Evolutionary conservation across 2,329 filamentous ascomycete species (phyloP).

Genomic region (Colletotrichum orbiculare): DNA sequence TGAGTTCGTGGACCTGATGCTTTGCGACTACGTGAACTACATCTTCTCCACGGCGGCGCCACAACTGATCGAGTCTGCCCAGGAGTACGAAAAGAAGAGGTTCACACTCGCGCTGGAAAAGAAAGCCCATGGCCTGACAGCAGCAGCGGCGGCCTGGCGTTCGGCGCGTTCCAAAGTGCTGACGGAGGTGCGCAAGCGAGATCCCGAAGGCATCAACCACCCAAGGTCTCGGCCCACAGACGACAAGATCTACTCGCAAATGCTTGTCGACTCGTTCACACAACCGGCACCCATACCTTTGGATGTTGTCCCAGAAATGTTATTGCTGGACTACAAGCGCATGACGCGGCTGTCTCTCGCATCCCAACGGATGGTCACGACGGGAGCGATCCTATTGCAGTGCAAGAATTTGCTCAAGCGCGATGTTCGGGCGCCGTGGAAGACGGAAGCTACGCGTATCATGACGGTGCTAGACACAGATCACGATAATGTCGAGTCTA

Average conservation of each 20-base stretch:
- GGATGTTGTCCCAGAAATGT: constrained; percentile 76
- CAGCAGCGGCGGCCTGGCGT: constrained; percentile 75
- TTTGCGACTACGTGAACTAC: constrained; percentile 86
- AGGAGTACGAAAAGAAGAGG: constrained; percentile 78
- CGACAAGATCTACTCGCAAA: constrained; percentile 79
- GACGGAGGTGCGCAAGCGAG: constrained; percentile 73
- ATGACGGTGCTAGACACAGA: constrained; percentile 73
- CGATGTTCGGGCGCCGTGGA: constrained; percentile 82
- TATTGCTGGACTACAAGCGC: constrained; percentile 75
- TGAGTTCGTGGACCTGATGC: constrained; percentile 80
- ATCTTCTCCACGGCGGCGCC: constrained; percentile 78
- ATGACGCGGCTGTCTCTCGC: constrained; percentile 57
- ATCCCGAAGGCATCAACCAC: constrained; percentile 74
- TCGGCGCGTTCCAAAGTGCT: constrained; percentile 72
- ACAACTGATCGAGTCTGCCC: constrained; percentile 75
- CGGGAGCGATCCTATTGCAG: constrained; percentile 80
- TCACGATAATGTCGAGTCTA: constrained; percentile 61
- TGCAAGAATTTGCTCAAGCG: constrained; percentile 87
- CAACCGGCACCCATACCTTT: constrained; percentile 66
- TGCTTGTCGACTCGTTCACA: constrained; percentile 81
- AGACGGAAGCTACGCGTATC: constrained; percentile 77
- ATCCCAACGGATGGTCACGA: constrained; percentile 71
- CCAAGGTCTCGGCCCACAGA: constrained; percentile 71
- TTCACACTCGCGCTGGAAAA: constrained; percentile 73
- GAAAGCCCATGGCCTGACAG: constrained; percentile 64